Base-by-base conservation (phyloP, 345 rosid species). In the Citropsis articulata region DNA sequence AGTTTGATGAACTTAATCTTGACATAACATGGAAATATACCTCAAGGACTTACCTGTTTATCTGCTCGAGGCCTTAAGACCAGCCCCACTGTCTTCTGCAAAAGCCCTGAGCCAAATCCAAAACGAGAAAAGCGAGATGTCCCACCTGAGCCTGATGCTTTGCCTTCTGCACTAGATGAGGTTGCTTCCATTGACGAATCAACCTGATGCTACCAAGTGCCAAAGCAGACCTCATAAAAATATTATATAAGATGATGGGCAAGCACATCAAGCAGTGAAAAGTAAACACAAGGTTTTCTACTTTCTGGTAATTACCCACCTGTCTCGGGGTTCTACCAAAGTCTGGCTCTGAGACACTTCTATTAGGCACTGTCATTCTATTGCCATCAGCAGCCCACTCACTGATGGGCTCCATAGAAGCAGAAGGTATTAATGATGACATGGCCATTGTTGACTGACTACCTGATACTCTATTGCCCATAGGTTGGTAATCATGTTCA, bases 301-400 rank as follows among this genome's bases (percentile, higher is more conserved):
- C 50, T 70, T 74, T 45, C 66, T 75, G 28, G 56, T 18, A 56
- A 68, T 55, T 35, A 56, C 66, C 36, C 65, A 92, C 97, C 97
- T 91, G 97, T 86, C 88, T 86, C 2, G 97, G 95, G 67, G 81
- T 91, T 83, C 95, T 86, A 75, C 94, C 91, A 76, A 93, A 83
- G 83, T 93, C 89, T 33, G 97, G 97, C 79, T 93, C 97, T 19
- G 97, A 93, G 75, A 87, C 95, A 84, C 97, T 93, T 85, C 97
- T 87, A 73, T 81, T 89, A 70, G 87, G 89, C 85, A 87, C 81
- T 33, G 83, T 89, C 92, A 85, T 89, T 86, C 80, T 88, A 80
- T 63, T 87, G 71, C 86, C 90, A 85, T 86, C 95, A 77, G 86
- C 81, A 12, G 83, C 77, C 93, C 92, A 89, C 45, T 86, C 91